phyloP scores from a whole-genome alignment of 768 basidiomycete species.

The Fomitopsis serialis region DNA sequence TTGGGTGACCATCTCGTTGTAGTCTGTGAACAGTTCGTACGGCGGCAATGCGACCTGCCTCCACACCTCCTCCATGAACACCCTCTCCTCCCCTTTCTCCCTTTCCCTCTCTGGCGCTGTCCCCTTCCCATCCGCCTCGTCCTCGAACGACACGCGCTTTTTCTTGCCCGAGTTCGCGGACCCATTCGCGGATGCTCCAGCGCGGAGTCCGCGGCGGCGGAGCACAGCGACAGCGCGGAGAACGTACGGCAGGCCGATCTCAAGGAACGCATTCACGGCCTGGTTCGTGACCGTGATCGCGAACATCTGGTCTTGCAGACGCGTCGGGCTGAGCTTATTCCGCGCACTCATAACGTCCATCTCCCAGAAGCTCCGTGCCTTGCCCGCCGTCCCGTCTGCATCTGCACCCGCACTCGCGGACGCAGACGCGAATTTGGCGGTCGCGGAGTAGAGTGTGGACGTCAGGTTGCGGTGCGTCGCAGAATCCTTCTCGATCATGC shows the following conservation, averaged over 20 bases:
- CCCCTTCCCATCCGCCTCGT: constrained; percentile 46
- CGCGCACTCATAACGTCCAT: constrained; percentile 43
- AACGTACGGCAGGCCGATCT: constrained; percentile 78
- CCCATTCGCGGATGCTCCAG: constrained; percentile 12
- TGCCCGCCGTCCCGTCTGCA: constrained; percentile 16
- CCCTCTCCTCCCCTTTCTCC: constrained; percentile 61
- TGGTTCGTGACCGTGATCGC: constrained; percentile 91
- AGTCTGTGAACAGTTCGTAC: constrained; percentile 82
- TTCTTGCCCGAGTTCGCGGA: constrained; percentile 32
- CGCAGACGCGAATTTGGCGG: constrained; percentile 20
- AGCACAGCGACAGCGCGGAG: constrained; percentile 52
- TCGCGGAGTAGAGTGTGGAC: constrained; percentile 12
- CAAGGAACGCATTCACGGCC: constrained; percentile 68
- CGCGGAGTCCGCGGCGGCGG: constrained; percentile 32
- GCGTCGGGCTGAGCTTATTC: constrained; percentile 55
- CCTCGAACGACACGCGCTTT: constrained; percentile 71
- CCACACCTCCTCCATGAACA: constrained; percentile 75
- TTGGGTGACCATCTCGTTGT: constrained; percentile 94
- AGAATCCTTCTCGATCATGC: constrained; percentile 17
- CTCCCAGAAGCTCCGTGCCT: constrained; percentile 40
- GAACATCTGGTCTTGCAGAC: constrained; percentile 89
- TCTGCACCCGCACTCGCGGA: constrained; percentile 26
- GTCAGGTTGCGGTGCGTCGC: neutral
- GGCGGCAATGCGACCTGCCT: constrained; percentile 74
- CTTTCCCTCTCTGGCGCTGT: constrained; percentile 40